phyloP scores from a whole-genome alignment of 2,329 filamentous ascomycete genomes.

The Phaeosphaeriaceae sp. region DNA sequence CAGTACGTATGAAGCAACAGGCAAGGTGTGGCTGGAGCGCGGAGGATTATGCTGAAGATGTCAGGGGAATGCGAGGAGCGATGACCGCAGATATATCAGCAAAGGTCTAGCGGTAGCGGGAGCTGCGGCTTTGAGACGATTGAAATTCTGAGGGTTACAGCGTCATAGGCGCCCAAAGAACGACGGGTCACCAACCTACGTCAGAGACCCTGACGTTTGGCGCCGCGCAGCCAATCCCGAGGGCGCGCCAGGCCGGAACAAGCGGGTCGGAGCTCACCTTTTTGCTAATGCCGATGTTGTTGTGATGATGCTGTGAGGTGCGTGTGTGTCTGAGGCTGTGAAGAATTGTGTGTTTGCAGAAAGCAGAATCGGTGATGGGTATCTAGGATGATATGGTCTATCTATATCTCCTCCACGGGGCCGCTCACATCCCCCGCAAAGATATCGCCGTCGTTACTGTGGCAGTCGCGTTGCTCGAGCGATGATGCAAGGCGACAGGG shows the following conservation, averaged over 20 bases:
- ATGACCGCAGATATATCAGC: conserved; percentile 13
- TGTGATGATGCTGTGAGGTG: background rate
- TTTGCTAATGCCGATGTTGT: conserved; percentile 16
- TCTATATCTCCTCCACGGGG: background rate
- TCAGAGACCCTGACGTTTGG: conserved; percentile 17
- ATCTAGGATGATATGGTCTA: background rate
- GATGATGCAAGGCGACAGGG: conserved; percentile 20
- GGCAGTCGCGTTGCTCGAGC: conserved; percentile 22
- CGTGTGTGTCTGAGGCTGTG: background rate
- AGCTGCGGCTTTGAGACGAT: conserved; percentile 18
- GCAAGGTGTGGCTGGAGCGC: background rate
- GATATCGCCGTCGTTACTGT: conserved; percentile 13
- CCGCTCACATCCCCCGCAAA: conserved; percentile 6
- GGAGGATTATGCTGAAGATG: no score
- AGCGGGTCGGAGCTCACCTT: conserved; percentile 18
- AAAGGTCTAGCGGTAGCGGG: conserved; percentile 20
- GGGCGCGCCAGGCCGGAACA: conserved; percentile 12
- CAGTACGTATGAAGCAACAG: background rate
- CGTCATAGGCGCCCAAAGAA: conserved; percentile 21
- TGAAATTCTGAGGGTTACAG: conserved; percentile 5
- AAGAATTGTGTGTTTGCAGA: background rate
- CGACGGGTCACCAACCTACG: conserved; percentile 14
- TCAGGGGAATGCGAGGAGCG: background rate
- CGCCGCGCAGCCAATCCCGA: conserved; percentile 1
- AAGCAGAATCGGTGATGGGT: background rate